Base-by-base conservation (phyloP, 306 rosid genomes). In the Quercus rubra region DNA sequence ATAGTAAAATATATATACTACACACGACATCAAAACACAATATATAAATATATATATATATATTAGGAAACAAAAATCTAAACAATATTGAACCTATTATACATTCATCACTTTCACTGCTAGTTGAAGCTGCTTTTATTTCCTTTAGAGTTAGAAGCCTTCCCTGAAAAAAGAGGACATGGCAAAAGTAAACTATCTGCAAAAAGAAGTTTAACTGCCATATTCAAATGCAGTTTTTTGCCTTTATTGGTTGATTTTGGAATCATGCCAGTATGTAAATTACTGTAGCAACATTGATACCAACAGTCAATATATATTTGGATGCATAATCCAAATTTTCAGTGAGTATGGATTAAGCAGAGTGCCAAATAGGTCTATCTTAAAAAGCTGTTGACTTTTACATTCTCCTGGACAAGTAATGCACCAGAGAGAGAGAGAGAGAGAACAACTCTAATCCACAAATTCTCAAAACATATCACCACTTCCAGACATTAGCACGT, bases 41-140 rank as follows among this genome's bases (percentile, higher is more conserved):
- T 8, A 17, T 6, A 23, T 20, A 10, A 0, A 31, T 31, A 33
- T 33, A 31, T 31, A 33, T 33, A 33, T 33, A 5, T 33, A 33
- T 33, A 33, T 67, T 7, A 30, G 5, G 38, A 33, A 43, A 41
- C 5, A 66, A 19, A 71, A 1, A 33, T 1, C 20, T 58, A 21
- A 31, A 38, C 49, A 43, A 55, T 25, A 49, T 57, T 41, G 58
- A 85, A 85, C 88, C 85, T 74, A 81, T 85, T 81, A 52, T 85
- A 19, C 57, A 59, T 43, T 76, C 78, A 74, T 78, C 83, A 20
- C 31, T 46, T 70, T 81, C 83, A 23, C 13, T 49, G 74, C 52
- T 43, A 27, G 73, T 81, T 43, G 85, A 78, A 43, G 80, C 11
- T 21, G 83, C 76, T 56, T 56, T 70, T 70, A 85, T 78, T 85